Evolutionary conservation across 179 eudicot genomes (phyloP).

Genomic region (Spinacia oleracea): DNA sequence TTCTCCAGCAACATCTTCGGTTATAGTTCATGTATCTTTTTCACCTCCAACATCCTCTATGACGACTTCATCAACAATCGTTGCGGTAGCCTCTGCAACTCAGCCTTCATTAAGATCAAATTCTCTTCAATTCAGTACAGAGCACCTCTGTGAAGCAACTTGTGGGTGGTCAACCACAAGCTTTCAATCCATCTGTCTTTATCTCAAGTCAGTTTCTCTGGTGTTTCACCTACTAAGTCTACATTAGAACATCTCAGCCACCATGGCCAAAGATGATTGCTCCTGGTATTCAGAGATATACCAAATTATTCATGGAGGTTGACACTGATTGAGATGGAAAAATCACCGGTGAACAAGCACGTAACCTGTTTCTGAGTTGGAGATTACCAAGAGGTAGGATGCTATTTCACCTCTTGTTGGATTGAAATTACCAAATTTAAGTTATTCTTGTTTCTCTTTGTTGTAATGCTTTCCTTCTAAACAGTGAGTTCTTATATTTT

Average conservation of each 20-base stretch:
- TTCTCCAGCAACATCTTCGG: constrained; percentile 39
- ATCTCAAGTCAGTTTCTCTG: constrained; percentile 32
- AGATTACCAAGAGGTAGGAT: constrained; percentile 78
- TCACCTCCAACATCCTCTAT: constrained; percentile 37
- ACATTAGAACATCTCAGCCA: constrained; percentile 55
- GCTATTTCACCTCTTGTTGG: not conserved
- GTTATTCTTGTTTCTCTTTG: not conserved
- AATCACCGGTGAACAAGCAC: constrained; percentile 84
- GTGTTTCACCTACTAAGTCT: constrained; percentile 41
- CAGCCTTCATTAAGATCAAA: constrained; percentile 46
- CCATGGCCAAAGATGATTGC: constrained; percentile 96
- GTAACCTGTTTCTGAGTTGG: constrained; percentile 92
- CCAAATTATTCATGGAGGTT: constrained; percentile 86
- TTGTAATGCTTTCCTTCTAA: not conserved
- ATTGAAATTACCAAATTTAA: not conserved
- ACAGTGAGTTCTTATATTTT: not conserved
- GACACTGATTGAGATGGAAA: constrained; percentile 94
- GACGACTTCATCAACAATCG: constrained; percentile 54
- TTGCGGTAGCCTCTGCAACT: constrained; percentile 45
- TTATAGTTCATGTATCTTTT: constrained; percentile 43
- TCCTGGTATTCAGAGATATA: constrained; percentile 83
- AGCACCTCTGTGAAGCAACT: constrained; percentile 50
- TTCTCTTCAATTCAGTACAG: constrained; percentile 66
- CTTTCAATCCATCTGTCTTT: constrained; percentile 47
- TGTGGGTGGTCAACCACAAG: constrained; percentile 48